These are phyloP conservation scores for Fagopyrum esculentum DNA, from an alignment of 148 eudicot species.

Conservation along the genomic window DNA sequence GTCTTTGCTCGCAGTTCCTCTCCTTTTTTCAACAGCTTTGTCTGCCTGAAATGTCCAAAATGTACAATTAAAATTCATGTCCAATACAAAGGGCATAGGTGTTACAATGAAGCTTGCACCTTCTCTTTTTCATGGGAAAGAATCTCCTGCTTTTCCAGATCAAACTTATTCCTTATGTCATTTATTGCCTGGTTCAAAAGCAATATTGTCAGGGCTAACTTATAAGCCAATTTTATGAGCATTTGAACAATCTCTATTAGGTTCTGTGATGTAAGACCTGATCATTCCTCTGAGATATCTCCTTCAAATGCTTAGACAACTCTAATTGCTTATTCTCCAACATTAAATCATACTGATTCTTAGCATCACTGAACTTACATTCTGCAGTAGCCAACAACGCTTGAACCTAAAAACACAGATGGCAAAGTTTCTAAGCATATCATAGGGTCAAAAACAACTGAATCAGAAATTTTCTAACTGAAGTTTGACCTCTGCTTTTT, in stretches of 20 bases:
- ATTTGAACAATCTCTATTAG: background rate
- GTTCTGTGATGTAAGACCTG: slow-evolving; percentile 36
- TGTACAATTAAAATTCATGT: slow-evolving; percentile 11
- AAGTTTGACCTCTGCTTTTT: slow-evolving; percentile 55
- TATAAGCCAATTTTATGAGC: background rate
- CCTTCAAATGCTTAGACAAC: slow-evolving; percentile 87
- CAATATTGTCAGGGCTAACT: background rate
- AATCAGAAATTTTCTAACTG: slow-evolving; percentile 1
- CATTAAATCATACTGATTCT: slow-evolving; percentile 76
- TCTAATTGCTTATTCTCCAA: slow-evolving; percentile 81
- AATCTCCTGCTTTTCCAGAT: slow-evolving; percentile 79
- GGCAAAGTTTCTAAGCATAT: slow-evolving; percentile 3
- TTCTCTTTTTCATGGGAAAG: slow-evolving; percentile 75
- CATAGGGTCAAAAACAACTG: slow-evolving; percentile 1
- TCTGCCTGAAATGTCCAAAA: slow-evolving; percentile 51
- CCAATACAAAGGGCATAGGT: background rate
- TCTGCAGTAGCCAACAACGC: slow-evolving; percentile 48
- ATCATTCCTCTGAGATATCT: slow-evolving; percentile 88
- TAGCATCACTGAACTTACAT: slow-evolving; percentile 67
- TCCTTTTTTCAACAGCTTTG: slow-evolving; percentile 61
- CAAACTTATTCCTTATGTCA: slow-evolving; percentile 83
- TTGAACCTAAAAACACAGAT: slow-evolving; percentile 42
- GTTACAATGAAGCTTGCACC: slow-evolving; percentile 34
- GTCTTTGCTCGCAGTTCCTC: slow-evolving; percentile 47
- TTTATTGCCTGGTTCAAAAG: slow-evolving; percentile 69